Percentiles rank a stretch among this genome's conserved stretches.
phyloP scores from a whole-genome alignment of 169 alveolate species.

The Babesia bovis region DNA sequence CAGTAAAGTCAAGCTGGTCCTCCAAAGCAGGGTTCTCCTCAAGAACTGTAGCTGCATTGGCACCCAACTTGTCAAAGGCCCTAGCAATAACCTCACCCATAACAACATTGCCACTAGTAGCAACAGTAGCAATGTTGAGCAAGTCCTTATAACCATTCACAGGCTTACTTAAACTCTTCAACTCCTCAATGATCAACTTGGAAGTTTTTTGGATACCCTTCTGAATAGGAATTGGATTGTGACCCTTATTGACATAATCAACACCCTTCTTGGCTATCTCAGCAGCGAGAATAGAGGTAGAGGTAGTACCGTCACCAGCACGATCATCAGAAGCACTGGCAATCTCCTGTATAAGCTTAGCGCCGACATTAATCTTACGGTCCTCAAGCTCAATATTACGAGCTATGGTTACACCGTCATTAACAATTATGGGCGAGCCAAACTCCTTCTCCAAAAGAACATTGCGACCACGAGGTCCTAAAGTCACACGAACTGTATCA shows the following conservation, averaged over 20 bases:
- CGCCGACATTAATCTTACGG: constrained; percentile 85
- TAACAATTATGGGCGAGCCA: constrained; percentile 85
- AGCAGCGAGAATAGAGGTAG: constrained; percentile 87
- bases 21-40: constrained; percentile 87
- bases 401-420: constrained; percentile 90
- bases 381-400: constrained; percentile 82
- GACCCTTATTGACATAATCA: constrained; percentile 84
- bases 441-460: constrained; percentile 85
- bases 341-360: constrained; percentile 85
- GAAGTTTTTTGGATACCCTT: constrained; percentile 85
- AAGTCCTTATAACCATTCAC: constrained; percentile 81
- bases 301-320: constrained; percentile 91
- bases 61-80: constrained; percentile 85
- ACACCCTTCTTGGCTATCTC: constrained; percentile 84
- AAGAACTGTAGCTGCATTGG: constrained; percentile 84
- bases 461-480: constrained; percentile 90
- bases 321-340: constrained; percentile 86
- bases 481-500: constrained; percentile 83
- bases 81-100: constrained; percentile 87
- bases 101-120: constrained; percentile 83
- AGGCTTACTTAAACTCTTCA: constrained; percentile 80
- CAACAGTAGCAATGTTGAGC: constrained; percentile 85
- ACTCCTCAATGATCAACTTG: constrained; percentile 81
- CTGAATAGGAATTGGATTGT: constrained; percentile 84
- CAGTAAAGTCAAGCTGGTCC: constrained; percentile 85